Evolutionary conservation across 768 basidiomycete genomes (phyloP).

Genomic region (Boletus rubescentipes): DNA sequence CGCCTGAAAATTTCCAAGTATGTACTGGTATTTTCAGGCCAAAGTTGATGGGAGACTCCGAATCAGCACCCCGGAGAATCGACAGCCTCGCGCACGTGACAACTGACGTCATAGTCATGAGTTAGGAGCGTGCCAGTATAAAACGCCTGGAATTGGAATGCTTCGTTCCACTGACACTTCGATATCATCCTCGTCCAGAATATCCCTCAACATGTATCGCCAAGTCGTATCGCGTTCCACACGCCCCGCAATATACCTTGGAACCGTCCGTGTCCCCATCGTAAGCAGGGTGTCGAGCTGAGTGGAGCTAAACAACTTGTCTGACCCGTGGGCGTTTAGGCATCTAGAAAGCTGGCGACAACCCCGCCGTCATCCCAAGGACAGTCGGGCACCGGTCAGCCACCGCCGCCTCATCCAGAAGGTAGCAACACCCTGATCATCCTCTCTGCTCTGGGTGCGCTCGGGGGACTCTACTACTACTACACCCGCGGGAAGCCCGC

Average conservation of each 20-base stretch:
- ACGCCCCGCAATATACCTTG: constrained; percentile 14
- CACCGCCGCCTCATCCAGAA: constrained; percentile 2
- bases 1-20: too few relatives aligned
- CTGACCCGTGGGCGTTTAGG: constrained; percentile 4
- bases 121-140: too few relatives aligned
- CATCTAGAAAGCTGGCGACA: constrained; percentile 16
- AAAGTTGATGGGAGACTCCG: too few relatives aligned
- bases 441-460: constrained; percentile 32
- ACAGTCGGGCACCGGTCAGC: neutral
- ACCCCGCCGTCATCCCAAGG: constrained; percentile 11
- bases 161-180: too few relatives aligned
- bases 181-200: neutral
- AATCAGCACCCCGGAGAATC: too few relatives aligned
- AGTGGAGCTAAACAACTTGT: neutral
- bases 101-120: too few relatives aligned
- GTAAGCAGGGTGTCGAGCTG: constrained; percentile 3
- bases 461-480: constrained; percentile 40
- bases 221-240: constrained; percentile 6
- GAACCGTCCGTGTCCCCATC: neutral
- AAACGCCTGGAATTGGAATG: too few relatives aligned
- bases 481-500: constrained; percentile 28
- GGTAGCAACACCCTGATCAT: constrained; percentile 29
- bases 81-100: too few relatives aligned
- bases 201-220: constrained; percentile 14
- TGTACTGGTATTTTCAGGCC: too few relatives aligned